Percentiles rank a stretch among this genome's conserved stretches.
Conservation (phyloP, 73 alveolate genomes). For the Breviolum minutum region DNA sequence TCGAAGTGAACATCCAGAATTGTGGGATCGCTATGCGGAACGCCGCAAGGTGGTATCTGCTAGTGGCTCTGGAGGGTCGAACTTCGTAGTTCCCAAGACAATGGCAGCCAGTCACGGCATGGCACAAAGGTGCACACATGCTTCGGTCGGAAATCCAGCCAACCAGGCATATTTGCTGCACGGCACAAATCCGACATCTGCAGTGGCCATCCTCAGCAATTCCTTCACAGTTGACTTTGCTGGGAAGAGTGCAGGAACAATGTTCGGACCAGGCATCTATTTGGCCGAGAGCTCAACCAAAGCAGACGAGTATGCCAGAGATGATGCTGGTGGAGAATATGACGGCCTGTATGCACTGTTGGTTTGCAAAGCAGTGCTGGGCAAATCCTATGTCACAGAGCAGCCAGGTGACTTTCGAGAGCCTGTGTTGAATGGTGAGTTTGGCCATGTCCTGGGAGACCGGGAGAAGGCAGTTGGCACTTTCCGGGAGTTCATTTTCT, state of each 20-base stretch:
- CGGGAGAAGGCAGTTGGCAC: constrained; percentile 95
- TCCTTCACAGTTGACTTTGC: constrained; percentile 87
- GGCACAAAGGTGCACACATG: constrained; percentile 54
- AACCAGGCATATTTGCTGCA: constrained; percentile 91
- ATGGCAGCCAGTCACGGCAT: constrained; percentile 27
- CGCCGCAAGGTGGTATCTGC: constrained; percentile 40
- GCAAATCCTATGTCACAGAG: constrained; percentile 62
- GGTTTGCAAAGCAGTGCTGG: constrained; percentile 63
- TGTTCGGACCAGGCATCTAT: constrained; percentile 89
- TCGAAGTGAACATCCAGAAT: constrained; percentile 90
- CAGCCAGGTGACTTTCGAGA: constrained; percentile 61
- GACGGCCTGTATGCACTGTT: constrained; percentile 79
- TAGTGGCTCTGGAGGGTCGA: not conserved
- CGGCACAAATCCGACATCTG: constrained; percentile 91
- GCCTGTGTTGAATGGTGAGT: constrained; percentile 40
- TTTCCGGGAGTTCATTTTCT: constrained; percentile 92
- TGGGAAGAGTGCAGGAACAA: constrained; percentile 88
- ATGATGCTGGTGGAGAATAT: constrained; percentile 77
- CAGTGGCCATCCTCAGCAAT: constrained; percentile 63
- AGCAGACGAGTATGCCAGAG: constrained; percentile 90
- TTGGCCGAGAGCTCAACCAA: constrained; percentile 94
- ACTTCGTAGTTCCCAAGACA: constrained; percentile 56
- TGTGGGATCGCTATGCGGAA: constrained; percentile 80
- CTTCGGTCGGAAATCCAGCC: constrained; percentile 65
- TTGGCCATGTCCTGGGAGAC: constrained; percentile 70